A percentile compares a stretch with the other conserved stretches of the same genome.
These are phyloP conservation scores for Intubia oerlemansii DNA, from an alignment of 2,329 filamentous ascomycete species.

Conservation along the genomic window DNA sequence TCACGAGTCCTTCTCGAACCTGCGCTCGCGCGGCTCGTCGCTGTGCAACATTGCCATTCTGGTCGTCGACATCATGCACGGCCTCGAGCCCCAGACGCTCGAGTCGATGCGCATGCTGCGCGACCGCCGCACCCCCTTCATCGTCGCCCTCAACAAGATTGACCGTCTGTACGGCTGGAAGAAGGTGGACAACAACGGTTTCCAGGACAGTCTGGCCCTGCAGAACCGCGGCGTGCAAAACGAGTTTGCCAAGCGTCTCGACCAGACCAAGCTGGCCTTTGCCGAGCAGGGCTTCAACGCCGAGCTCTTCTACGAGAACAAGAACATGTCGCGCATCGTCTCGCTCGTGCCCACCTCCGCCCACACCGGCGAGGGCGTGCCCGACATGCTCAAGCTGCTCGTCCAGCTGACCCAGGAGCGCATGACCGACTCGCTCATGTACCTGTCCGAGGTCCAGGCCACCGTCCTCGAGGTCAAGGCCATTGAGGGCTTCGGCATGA, in stretches of 20 bases:
- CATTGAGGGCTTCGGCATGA: slow-evolving; percentile 96
- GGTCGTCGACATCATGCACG: slow-evolving; percentile 99
- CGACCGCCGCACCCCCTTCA: slow-evolving; percentile 90
- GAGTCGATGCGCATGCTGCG: slow-evolving; percentile 91
- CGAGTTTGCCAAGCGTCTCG: slow-evolving; percentile 79
- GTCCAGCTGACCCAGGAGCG: slow-evolving; percentile 84
- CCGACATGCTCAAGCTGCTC: slow-evolving; percentile 94
- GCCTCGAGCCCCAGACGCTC: slow-evolving; percentile 86
- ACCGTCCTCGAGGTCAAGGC: slow-evolving; percentile 98
- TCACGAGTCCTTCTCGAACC: slow-evolving; percentile 99
- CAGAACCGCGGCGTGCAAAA: slow-evolving; percentile 87
- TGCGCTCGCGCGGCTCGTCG: slow-evolving; percentile 89
- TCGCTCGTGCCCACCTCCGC: slow-evolving; percentile 96
- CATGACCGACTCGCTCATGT: slow-evolving; percentile 96
- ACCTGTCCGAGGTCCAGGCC: slow-evolving; percentile 90
- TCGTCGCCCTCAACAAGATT: slow-evolving; percentile 98
- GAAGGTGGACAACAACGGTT: slow-evolving; percentile 95
- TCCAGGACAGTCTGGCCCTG: slow-evolving; percentile 73
- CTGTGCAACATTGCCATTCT: slow-evolving; percentile 98
- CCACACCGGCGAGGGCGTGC: slow-evolving; percentile 96
- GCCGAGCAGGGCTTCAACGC: slow-evolving; percentile 96
- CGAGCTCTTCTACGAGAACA: slow-evolving; percentile 93
- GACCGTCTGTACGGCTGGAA: slow-evolving; percentile 99
- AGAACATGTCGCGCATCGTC: slow-evolving; percentile 82
- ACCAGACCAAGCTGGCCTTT: slow-evolving; percentile 83